Evolutionary conservation across 2,329 filamentous ascomycete genomes (phyloP), one percentile per base, ranked within the genome.

Genomic region (Leptographium galeiforme): DNA sequence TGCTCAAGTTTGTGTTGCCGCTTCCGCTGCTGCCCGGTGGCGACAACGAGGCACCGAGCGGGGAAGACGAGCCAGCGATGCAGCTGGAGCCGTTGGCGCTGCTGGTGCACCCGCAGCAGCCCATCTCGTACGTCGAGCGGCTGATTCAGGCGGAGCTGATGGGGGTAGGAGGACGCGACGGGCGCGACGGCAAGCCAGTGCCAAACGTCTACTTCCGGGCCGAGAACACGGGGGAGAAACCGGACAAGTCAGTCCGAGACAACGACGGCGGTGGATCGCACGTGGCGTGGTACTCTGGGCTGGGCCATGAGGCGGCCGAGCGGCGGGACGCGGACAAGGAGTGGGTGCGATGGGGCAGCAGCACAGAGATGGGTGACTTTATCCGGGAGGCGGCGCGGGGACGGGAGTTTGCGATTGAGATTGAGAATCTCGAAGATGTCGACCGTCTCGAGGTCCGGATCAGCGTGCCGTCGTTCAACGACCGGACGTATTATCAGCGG

Each of bases 281-380:
- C 33, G 82, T 87, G 1, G 84, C 87, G 45, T 81, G 78, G 0
- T 89, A 88, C 63, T 84, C 79, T 34, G 85, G 85, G 0, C 73
- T 83, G 1, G 85, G 85, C 2, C 82, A 77, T 47, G 81, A 87
- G 70, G 41, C 71, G 65, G 32, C 65, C 63, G 55, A 72, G 67
- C 40, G 61, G 45, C 33, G 60, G 5, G 63, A 67, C 6, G 70
- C 77, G 40, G 70, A 76, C 32, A 71, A 75, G 54, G 78, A 80
- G 52, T 93, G 91, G 71, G 87, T 95, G 2, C 82, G 89, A 34
- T 96, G 90, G 90, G 89, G 85, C 46, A 81, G 82, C 44, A 87
- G 84, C 34, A 95, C 90, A 1, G 90, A 96, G 65, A 85, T 96
- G 36, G 90, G 90, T 11, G 90, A 95, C 68, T 96, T 96, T 63